Evolutionary conservation across 2,329 filamentous ascomycete species (phyloP).

Genomic region (Daldinia eschscholtzii): DNA sequence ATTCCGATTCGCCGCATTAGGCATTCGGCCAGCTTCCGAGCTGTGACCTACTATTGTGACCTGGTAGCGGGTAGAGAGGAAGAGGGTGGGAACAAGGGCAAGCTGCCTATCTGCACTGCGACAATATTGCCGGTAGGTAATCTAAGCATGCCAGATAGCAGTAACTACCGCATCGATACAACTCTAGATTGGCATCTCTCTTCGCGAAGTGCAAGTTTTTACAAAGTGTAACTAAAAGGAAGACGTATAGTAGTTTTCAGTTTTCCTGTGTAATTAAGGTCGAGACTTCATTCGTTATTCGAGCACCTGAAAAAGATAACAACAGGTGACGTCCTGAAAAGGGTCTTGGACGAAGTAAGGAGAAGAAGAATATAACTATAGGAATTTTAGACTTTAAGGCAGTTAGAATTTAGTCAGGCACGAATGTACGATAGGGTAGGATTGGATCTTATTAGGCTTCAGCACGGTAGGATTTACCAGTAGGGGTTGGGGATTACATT

Average conservation of each 20-base stretch:
- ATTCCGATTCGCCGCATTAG: slow-evolving; percentile 15
- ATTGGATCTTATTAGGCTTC: slow-evolving; percentile 14
- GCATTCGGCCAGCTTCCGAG: slow-evolving; percentile 9
- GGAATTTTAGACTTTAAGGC: neutral
- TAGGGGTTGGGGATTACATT: slow-evolving; percentile 28
- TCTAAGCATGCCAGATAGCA: slow-evolving; percentile 11
- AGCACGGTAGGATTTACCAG: slow-evolving; percentile 20
- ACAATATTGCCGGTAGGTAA: slow-evolving; percentile 15
- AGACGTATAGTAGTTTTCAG: neutral
- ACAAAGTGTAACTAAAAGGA: neutral
- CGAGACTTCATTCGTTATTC: neutral
- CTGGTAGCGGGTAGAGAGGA: slow-evolving; percentile 27
- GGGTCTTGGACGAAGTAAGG: neutral
- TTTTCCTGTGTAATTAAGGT: neutral
- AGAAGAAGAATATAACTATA: neutral
- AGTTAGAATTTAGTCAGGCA: neutral
- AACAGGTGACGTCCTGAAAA: neutral
- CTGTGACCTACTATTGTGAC: slow-evolving; percentile 15
- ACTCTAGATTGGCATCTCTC: slow-evolving; percentile 9
- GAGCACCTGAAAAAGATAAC: neutral
- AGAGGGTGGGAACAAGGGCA: slow-evolving; percentile 16
- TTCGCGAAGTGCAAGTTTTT: neutral
- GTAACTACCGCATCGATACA: slow-evolving; percentile 2
- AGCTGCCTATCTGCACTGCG: slow-evolving; percentile 34
- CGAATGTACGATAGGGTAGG: slow-evolving; percentile 18